Percentiles rank a stretch among this genome's conserved stretches.
Evolutionary conservation across 139 green algal genomes (phyloP).

Genomic region (Micractinium conductrix): DNA sequence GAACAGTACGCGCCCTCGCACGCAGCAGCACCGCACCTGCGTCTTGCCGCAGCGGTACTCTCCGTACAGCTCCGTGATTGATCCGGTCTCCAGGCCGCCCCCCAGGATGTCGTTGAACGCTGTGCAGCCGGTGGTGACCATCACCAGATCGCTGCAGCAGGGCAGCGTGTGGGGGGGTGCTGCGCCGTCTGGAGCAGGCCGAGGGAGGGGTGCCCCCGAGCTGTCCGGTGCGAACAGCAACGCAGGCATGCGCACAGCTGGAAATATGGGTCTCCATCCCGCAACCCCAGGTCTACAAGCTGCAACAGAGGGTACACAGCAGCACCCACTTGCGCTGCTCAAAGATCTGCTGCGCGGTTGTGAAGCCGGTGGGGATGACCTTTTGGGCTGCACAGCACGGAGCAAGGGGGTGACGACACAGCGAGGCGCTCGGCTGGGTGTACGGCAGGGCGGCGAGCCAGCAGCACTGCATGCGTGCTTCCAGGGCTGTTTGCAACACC

Average conservation of each 20-base stretch:
- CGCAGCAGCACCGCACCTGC: slow-evolving; percentile 62
- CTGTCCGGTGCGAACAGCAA: no score
- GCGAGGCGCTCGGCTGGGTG: not conserved
- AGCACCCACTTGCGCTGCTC: no score
- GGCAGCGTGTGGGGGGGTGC: no score
- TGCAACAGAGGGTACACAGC: no score
- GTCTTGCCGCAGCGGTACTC: slow-evolving; percentile 98
- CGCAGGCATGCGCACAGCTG: no score
- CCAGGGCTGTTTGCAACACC: not conserved
- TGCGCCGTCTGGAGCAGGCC: no score
- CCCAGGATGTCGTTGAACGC: slow-evolving; percentile 93
- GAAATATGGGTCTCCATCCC: no score
- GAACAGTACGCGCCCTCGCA: no score
- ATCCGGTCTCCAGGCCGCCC: slow-evolving; percentile 96
- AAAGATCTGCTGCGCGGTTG: slow-evolving; percentile 84
- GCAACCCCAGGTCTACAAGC: no score
- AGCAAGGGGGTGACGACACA: not conserved
- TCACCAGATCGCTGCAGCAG: slow-evolving; percentile 86
- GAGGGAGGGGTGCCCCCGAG: no score
- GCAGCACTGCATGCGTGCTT: not conserved
- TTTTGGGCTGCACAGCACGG: slow-evolving; percentile 90
- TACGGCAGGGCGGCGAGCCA: not conserved
- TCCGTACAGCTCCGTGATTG: slow-evolving; percentile 98
- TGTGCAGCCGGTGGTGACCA: slow-evolving; percentile 91
- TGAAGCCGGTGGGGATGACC: slow-evolving; percentile 94